Base-by-base conservation (phyloP, 1,284 basidiomycete species). In the Takashimella koratensis region DNA sequence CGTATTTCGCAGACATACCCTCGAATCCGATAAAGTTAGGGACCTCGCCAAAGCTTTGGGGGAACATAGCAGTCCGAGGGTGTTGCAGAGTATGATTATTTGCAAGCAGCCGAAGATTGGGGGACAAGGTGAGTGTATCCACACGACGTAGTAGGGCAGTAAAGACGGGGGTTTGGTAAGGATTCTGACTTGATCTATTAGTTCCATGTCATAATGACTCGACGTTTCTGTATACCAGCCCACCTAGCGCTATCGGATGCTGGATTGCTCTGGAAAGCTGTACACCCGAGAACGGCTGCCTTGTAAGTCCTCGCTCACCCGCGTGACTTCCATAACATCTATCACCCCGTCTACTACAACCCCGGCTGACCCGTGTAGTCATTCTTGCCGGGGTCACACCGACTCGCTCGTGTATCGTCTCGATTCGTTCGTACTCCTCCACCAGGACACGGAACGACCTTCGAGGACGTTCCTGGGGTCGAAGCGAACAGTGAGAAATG, bases 211-310 rank as follows among this genome's bases (percentile, higher is more conserved):
- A 82, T 58, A 80, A 82, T 59, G 81, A 82, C 63, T 78, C 77
- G 21, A 82, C 81, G 1, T 82, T 82, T 57, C 67, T 82, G 20
- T 97, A 95, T 74, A 97, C 93, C 3, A 80, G 88, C 47, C 94
- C 95, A 6, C 90, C 90, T 0, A 86, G 84, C 5, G 94, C 95
- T 0, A 80, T 98, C 4, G 95, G 95, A 0, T 90, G 93, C 69
- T 98, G 95, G 95, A 88, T 97, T 54, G 90, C 94, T 5, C 78
- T 98, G 20, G 94, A 98, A 71, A 82, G 84, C 57, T 94, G 91
- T 70, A 92, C 90, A 5, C 73, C 83, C 1, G 76, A 79, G 47
- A 97, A 97, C 64, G 93, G 93, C 3, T 91, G 92, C 21, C 80
- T 96, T 25, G 75, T 74, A 40, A 50, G 73, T 64, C 3, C 30